Base-by-base conservation (phyloP, 345 rosid species). In the Xanthoceras sorbifolium region DNA sequence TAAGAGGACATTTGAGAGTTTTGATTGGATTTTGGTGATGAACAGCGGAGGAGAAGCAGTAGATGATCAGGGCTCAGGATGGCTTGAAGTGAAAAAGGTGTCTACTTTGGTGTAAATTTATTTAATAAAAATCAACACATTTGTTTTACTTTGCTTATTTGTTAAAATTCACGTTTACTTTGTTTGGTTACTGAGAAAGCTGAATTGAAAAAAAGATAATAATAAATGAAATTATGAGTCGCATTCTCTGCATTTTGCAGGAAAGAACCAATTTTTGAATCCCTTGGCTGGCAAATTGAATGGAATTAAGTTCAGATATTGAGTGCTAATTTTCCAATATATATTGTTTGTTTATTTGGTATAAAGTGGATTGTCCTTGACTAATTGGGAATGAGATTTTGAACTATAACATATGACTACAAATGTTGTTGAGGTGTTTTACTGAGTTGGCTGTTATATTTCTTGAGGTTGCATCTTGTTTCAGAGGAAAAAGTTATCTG, bases 41-140 rank as follows among this genome's bases (percentile, higher is more conserved):
- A 79, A 36, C 77, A 79, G 71, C 75, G 85, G 74, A 62, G 85
- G 78, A 57, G 90, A 81, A 67, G 77, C 80, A 22, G 81, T 72
- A 9, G 92, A 90, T 76, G 94, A 90, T 90, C 90, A 88, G 61
- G 83, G 90, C 77, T 86, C 92, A 1, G 92, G 94, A 75, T 90
- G 94, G 94, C 64, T 86, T 79, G 78, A 87, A 87, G 92, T 90
- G 65, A 90, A 87, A 84, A 90, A 88, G 94, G 94, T 88, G 62
- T 65, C 26, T 1, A 26, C n/a, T 77, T n/a, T 64, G 64, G 15
- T 38, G 40, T 77, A 52, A 34, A 14, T 71, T 54, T 26, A 20
- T 42, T 28, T 76, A 12, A 66, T 60, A 29, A 18, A 44, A 64
- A 6, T 73, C 14, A 32, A 11, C 48, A 23, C 57, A 64, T 42